Percentiles rank a stretch among this genome's conserved stretches.
phyloP scores from a whole-genome alignment of 805 yeast species.

The Starmerella sirachaensis region DNA sequence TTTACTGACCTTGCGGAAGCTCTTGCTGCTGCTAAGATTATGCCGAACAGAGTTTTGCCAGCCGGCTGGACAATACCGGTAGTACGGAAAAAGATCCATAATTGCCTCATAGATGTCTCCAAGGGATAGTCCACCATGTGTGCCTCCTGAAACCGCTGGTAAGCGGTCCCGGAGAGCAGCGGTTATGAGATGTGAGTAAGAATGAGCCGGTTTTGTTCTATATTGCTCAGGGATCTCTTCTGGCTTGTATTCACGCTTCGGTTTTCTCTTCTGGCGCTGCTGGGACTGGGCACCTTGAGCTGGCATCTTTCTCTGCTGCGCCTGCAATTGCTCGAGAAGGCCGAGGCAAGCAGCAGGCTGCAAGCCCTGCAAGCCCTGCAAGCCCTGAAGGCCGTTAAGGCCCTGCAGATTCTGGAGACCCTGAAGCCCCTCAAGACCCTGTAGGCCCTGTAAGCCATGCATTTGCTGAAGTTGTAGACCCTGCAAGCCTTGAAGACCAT shows the following conservation, averaged over 20 bases:
- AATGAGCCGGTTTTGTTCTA: constrained; percentile 69
- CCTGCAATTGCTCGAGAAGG: constrained; percentile 13
- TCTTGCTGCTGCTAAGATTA: constrained; percentile 72
- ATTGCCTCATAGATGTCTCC: constrained; percentile 81
- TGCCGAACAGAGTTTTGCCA: too few relatives aligned
- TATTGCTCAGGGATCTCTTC: constrained; percentile 86
- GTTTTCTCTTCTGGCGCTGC: constrained; percentile 26
- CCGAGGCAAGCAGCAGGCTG: constrained; percentile 19
- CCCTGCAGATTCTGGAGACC: constrained; percentile 7
- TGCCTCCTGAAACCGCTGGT: constrained; percentile 25
- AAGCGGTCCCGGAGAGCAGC: constrained; percentile 61
- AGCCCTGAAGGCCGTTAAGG: constrained; percentile 7
- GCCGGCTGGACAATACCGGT: constrained; percentile 87
- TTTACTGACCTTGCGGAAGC: constrained; percentile 67
- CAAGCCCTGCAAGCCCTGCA: constrained; percentile 12
- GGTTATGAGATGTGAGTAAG: constrained; percentile 71
- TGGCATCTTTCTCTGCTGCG: constrained; percentile 8
- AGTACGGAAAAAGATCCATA: constrained; percentile 80
- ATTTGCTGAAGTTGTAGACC: constrained; percentile 8
- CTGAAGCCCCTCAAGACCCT: constrained; percentile 11
- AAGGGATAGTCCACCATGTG: constrained; percentile 59
- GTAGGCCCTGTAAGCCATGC: constrained; percentile 13
- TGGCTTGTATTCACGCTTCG: constrained; percentile 47
- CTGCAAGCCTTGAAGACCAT: constrained; percentile 1
- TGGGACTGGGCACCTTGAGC: neutral